These are phyloP conservation scores for Pichia terricola DNA, from an alignment of 1,139 yeast genomes.

Conservation along the genomic window DNA sequence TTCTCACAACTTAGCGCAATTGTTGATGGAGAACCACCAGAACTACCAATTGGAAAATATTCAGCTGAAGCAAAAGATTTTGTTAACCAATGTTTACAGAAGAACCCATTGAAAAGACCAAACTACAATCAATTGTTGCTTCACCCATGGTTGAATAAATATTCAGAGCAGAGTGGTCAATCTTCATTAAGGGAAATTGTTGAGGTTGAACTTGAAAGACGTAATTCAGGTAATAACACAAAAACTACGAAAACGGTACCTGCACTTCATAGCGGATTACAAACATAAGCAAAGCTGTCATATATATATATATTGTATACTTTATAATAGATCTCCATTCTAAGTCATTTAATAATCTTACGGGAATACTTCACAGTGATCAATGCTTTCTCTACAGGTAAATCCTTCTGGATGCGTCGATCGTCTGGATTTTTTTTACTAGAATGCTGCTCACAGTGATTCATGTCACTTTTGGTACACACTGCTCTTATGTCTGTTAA, in stretches of 20 bases:
- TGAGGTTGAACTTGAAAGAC: conserved; percentile 5
- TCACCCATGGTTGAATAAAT: conserved; percentile 69
- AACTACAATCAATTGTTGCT: conserved; percentile 61
- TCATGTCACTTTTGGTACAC: no score
- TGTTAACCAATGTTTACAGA: conserved; percentile 70
- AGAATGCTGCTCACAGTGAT: no score
- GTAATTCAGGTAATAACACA: conserved; percentile 2
- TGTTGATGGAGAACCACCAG: conserved; percentile 93
- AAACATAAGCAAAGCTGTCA: not conserved
- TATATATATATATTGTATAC: no score
- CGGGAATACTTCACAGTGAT: no score
- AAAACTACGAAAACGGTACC: conserved; percentile 1
- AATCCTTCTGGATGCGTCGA: no score
- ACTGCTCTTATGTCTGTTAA: no score
- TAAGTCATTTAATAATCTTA: no score
- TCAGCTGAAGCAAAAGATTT: conserved; percentile 75
- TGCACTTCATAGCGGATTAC: conserved; percentile 9
- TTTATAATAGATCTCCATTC: no score
- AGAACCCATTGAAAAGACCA: conserved; percentile 78
- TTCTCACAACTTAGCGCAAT: conserved; percentile 92
- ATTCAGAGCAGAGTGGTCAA: conserved; percentile 32
- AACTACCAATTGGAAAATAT: conserved; percentile 46
- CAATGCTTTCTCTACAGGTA: no score
- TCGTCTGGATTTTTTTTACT: no score
- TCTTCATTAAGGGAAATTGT: conserved; percentile 27